These are phyloP conservation scores for Alternaria sp. DNA, from an alignment of 2,329 filamentous ascomycete species.

Conservation along the genomic window DNA sequence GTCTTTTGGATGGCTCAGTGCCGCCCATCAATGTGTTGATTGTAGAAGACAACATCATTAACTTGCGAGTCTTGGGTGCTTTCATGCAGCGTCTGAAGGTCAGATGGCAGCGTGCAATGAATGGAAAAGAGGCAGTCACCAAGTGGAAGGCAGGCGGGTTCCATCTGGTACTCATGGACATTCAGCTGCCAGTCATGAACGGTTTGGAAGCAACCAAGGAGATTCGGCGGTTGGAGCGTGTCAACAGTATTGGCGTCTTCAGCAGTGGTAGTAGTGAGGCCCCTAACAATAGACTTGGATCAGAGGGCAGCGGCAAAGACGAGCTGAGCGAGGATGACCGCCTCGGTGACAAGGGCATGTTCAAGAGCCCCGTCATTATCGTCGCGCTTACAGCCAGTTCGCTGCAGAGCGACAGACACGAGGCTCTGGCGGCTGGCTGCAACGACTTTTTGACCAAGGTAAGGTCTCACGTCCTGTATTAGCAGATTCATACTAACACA, in stretches of 20 bases:
- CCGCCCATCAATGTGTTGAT: constrained; percentile 97
- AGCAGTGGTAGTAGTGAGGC: constrained; percentile 58
- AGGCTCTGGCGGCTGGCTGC: constrained; percentile 91
- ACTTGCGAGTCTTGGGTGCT: constrained; percentile 87
- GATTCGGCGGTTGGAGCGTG: constrained; percentile 84
- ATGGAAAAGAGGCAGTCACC: constrained; percentile 87
- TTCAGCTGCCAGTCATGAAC: constrained; percentile 95
- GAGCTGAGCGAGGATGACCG: constrained; percentile 68
- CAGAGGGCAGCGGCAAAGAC: constrained; percentile 46
- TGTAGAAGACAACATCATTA: constrained; percentile 98
- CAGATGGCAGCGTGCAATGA: constrained; percentile 95
- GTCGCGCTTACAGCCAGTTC: constrained; percentile 94
- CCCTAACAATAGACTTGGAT: constrained; percentile 40
- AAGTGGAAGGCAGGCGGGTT: constrained; percentile 95
- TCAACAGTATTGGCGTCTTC: constrained; percentile 94
- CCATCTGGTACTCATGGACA: constrained; percentile 97
- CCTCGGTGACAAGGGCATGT: constrained; percentile 69
- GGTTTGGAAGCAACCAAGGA: constrained; percentile 94
- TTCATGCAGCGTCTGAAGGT: constrained; percentile 97
- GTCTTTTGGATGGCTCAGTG: constrained; percentile 75
- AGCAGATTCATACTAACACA: constrained; percentile 24
- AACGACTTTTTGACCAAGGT: constrained; percentile 99
- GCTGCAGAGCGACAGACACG: constrained; percentile 92
- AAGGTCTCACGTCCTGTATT: constrained; percentile 33
- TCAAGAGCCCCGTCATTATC: constrained; percentile 97